A percentile compares a stretch with the other conserved stretches of the same genome.
These are phyloP conservation scores for Lepidopterella palustris DNA, from an alignment of 495 filamentous ascomycete species.

Conservation along the genomic window DNA sequence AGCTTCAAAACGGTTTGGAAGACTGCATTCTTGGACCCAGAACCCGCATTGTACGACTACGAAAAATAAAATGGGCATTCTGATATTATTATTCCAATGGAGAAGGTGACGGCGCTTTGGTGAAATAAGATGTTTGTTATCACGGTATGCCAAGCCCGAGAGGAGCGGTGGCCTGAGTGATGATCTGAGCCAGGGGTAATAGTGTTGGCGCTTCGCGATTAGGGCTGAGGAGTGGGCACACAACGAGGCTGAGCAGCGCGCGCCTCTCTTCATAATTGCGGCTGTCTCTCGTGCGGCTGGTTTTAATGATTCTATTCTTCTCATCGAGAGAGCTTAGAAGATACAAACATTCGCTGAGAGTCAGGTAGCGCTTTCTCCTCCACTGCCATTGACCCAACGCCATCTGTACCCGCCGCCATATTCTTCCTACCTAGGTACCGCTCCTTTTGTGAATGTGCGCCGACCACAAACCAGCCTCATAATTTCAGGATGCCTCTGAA, in stretches of 20 bases:
- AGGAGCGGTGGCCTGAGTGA: no score
- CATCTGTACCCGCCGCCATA: no score
- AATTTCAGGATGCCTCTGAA: constrained; percentile 58
- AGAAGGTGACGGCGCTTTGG: neutral
- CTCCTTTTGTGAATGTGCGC: constrained; percentile 4
- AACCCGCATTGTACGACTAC: neutral
- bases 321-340: constrained; percentile 13
- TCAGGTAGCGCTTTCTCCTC: constrained; percentile 6
- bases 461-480: neutral
- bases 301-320: constrained; percentile 9
- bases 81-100: neutral
- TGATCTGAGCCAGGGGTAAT: neutral
- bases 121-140: no score
- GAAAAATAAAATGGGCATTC: neutral
- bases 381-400: neutral
- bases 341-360: constrained; percentile 18
- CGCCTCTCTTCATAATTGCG: constrained; percentile 21
- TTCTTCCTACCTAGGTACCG: no score
- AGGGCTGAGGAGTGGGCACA: neutral
- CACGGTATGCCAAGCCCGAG: no score
- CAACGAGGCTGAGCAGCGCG: constrained; percentile 21
- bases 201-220: neutral
- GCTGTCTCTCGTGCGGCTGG: constrained; percentile 2
- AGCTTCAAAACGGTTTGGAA: neutral
- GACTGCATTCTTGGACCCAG: neutral